These are phyloP conservation scores for Pichia occidentalis DNA, from an alignment of 805 yeast genomes.

Conservation along the genomic window DNA sequence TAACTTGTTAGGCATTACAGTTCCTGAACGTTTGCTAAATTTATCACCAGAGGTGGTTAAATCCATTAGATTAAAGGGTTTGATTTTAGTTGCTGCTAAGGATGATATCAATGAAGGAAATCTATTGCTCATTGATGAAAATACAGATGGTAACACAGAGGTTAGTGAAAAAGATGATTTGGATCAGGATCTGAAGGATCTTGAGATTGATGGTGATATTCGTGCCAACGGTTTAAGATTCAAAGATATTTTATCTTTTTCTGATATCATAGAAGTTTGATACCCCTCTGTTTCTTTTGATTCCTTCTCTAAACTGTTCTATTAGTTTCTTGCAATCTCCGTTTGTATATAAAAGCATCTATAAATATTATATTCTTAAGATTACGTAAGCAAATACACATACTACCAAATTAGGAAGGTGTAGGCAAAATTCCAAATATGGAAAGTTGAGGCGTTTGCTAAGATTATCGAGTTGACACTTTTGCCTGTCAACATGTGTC, in stretches of 20 bases:
- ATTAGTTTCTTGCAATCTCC: too few species aligned
- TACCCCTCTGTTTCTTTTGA: not conserved
- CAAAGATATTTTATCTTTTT: slow-evolving; percentile 58
- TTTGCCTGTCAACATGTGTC: too few species aligned
- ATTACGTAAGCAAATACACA: not conserved
- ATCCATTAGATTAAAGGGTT: slow-evolving; percentile 70
- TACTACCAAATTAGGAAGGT: slow-evolving; percentile 10
- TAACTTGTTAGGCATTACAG: slow-evolving; percentile 77
- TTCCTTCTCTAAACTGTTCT: too few species aligned
- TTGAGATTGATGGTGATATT: slow-evolving; percentile 30
- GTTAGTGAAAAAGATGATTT: slow-evolving; percentile 13
- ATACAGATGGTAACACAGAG: slow-evolving; percentile 17
- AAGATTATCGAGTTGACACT: too few species aligned
- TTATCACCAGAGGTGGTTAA: slow-evolving; percentile 73
- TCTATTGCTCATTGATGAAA: slow-evolving; percentile 1
- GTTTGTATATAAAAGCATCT: not conserved
- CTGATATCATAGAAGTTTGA: slow-evolving; percentile 43
- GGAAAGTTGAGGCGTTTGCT: too few species aligned
- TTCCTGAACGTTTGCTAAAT: slow-evolving; percentile 62
- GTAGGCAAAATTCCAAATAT: too few species aligned
- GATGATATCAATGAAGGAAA: slow-evolving; percentile 16
- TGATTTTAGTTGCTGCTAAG: slow-evolving; percentile 60
- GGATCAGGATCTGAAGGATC: slow-evolving; percentile 12
- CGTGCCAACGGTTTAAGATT: slow-evolving; percentile 60
- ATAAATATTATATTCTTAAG: not conserved